Evolutionary conservation across 2,329 filamentous ascomycete species (phyloP).

Genomic region (Sporothrix brunneoviolacea): DNA sequence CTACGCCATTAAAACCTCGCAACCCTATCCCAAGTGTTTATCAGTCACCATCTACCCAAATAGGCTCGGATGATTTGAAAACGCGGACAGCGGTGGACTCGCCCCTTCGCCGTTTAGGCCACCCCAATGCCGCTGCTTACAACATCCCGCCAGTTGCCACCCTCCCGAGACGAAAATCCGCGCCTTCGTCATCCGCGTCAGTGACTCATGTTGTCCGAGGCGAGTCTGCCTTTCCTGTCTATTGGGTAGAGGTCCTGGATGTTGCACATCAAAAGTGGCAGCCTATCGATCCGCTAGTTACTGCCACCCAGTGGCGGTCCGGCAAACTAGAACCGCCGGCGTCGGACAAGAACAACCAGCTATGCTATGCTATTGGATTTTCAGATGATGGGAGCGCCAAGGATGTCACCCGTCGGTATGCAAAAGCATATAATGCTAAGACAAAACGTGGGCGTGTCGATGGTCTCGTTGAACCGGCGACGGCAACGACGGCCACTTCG

Average conservation of each 20-base stretch:
- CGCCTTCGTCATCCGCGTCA: constrained; percentile 31
- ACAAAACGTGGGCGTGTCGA: constrained; percentile 79
- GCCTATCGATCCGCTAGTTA: constrained; percentile 77
- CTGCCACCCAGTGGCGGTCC: constrained; percentile 68
- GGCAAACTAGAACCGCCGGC: constrained; percentile 75
- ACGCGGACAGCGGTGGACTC: constrained; percentile 21
- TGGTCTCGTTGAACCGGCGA: constrained; percentile 10
- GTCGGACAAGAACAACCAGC: constrained; percentile 65
- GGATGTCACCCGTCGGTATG: constrained; percentile 84
- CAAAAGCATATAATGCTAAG: constrained; percentile 84
- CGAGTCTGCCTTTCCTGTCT: constrained; percentile 75
- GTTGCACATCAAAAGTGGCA: constrained; percentile 86
- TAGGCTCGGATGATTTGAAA: neutral
- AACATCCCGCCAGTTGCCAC: constrained; percentile 37
- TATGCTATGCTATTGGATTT: constrained; percentile 82
- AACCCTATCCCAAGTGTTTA: constrained; percentile 35
- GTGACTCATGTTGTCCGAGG: constrained; percentile 45
- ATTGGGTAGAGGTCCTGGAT: constrained; percentile 92
- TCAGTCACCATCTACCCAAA: constrained; percentile 16
- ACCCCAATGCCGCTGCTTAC: constrained; percentile 49
- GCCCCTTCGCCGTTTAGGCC: constrained; percentile 43
- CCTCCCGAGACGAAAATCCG: constrained; percentile 9
- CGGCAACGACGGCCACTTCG: neutral
- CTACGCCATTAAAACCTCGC: constrained; percentile 28
- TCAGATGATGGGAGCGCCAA: constrained; percentile 69